Percentiles rank a stretch among this genome's conserved stretches.
Evolutionary conservation across 352 stramenopile genomes (phyloP).

Genomic region (Vaucheria bursata): DNA sequence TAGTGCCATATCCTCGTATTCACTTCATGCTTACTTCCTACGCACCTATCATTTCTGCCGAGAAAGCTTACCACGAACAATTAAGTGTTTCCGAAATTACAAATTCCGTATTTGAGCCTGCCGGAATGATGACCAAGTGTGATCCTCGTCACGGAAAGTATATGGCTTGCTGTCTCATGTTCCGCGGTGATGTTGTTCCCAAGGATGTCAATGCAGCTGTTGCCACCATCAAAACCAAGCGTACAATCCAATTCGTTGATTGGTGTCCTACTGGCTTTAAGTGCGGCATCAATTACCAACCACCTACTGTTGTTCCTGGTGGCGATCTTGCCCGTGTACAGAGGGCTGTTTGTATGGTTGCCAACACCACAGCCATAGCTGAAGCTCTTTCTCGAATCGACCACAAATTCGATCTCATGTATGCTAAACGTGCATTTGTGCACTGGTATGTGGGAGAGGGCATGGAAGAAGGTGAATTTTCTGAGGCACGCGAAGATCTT

Average conservation of each 20-base stretch:
- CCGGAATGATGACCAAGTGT: slow-evolving; percentile 98
- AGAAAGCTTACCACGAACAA: slow-evolving; percentile 95
- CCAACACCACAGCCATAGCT: slow-evolving; percentile 95
- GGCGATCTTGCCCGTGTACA: slow-evolving; percentile 93
- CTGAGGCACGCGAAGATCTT: slow-evolving; percentile 94
- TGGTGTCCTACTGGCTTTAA: slow-evolving; percentile 98
- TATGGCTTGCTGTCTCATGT: slow-evolving; percentile 97
- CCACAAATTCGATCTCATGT: slow-evolving; percentile 99
- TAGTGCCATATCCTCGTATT: slow-evolving; percentile 97
- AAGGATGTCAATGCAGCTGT: slow-evolving; percentile 91
- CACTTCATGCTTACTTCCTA: slow-evolving; percentile 99
- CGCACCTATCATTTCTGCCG: slow-evolving; percentile 90
- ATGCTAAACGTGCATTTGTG: slow-evolving; percentile 97
- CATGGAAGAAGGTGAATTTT: slow-evolving; percentile 99
- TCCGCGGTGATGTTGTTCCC: slow-evolving; percentile 87
- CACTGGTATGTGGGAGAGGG: slow-evolving; percentile 99
- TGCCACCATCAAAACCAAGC: slow-evolving; percentile 98
- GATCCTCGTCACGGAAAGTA: slow-evolving; percentile 98
- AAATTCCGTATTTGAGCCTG: slow-evolving; percentile 92
- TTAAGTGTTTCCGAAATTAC: slow-evolving; percentile 96
- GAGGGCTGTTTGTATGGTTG: slow-evolving; percentile 96
- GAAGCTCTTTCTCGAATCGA: slow-evolving; percentile 95
- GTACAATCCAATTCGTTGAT: slow-evolving; percentile 98
- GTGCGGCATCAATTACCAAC: slow-evolving; percentile 98
- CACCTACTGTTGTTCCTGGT: slow-evolving; percentile 85